A percentile compares a stretch with the other conserved stretches of the same genome.
Conservation (phyloP, 345 rosid genomes). For the Citropsis articulata region DNA sequence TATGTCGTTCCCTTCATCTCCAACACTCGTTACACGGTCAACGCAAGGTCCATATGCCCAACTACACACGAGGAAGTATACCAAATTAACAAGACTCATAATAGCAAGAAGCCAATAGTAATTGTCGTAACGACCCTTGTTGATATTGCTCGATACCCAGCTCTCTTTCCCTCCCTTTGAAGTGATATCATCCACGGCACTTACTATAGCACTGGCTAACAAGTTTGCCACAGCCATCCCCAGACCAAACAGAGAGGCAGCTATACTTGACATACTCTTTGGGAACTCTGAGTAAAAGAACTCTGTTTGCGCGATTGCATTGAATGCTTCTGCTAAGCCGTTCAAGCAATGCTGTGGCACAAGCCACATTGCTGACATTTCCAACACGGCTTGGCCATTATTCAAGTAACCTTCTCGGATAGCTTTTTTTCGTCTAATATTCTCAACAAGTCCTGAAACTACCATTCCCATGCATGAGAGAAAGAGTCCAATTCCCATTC, state of each 20-base stretch:
- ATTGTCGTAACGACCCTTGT: conserved; percentile 67
- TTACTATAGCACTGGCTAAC: conserved; percentile 56
- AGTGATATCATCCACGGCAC: conserved; percentile 31
- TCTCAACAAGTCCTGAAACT: conserved; percentile 56
- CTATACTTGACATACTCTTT: conserved; percentile 72
- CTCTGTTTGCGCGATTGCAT: conserved; percentile 69
- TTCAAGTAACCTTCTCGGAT: conserved; percentile 45
- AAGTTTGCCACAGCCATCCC: conserved; percentile 67
- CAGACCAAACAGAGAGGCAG: conserved; percentile 53
- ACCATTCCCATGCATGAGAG: conserved; percentile 60
- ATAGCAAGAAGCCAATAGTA: conserved; percentile 70
- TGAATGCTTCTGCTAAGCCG: conserved; percentile 78
- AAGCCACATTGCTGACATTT: conserved; percentile 82
- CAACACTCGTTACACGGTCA: conserved; percentile 33
- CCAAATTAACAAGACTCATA: conserved; percentile 53
- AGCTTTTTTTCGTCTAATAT: conserved; percentile 54
- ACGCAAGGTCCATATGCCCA: conserved; percentile 75
- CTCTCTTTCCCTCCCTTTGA: conserved; percentile 45
- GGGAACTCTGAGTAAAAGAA: conserved; percentile 81
- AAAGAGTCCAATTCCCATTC: conserved; percentile 73
- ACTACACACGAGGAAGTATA: conserved; percentile 65
- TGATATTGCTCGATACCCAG: conserved; percentile 73
- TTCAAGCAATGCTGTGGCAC: conserved; percentile 55
- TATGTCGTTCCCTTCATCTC: conserved; percentile 35
- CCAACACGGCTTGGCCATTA: conserved; percentile 34